Evolutionary conservation across 2,329 filamentous ascomycete species (phyloP).

Genomic region (Conoideocrella luteorostrata): DNA sequence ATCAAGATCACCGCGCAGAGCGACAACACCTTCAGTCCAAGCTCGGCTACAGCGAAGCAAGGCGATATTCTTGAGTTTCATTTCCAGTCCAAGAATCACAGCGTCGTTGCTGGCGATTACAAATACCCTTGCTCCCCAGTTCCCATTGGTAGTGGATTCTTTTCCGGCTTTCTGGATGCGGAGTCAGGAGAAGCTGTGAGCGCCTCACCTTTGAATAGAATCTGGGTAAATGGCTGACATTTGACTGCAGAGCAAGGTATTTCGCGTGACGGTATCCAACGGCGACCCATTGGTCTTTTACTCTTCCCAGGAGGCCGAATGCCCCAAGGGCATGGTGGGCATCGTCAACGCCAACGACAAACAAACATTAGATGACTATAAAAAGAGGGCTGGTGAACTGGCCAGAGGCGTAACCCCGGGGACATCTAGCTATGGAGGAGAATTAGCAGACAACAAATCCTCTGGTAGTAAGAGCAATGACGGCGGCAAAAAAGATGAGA

Average conservation of each 20-base stretch:
- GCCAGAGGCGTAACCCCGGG: slow-evolving; percentile 21
- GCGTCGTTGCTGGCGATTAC: slow-evolving; percentile 30
- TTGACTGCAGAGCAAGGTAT: slow-evolving; percentile 25
- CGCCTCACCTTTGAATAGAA: too few relatives aligned
- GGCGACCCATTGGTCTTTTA: slow-evolving; percentile 31
- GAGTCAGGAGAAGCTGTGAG: slow-evolving; percentile 23
- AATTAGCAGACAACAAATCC: slow-evolving; percentile 15
- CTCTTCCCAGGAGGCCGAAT: slow-evolving; percentile 32
- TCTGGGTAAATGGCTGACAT: background rate
- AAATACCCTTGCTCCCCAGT: slow-evolving; percentile 28
- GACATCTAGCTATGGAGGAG: slow-evolving; percentile 21
- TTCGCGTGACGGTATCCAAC: slow-evolving; percentile 26
- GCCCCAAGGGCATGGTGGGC: slow-evolving; percentile 32
- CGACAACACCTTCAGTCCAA: slow-evolving; percentile 27
- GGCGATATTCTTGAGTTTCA: slow-evolving; percentile 31
- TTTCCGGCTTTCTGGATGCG: slow-evolving; percentile 28
- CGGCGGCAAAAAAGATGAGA: background rate
- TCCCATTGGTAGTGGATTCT: slow-evolving; percentile 28
- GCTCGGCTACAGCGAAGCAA: slow-evolving; percentile 23
- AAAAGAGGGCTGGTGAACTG: slow-evolving; percentile 20
- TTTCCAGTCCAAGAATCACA: slow-evolving; percentile 31
- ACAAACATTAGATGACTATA: slow-evolving; percentile 25
- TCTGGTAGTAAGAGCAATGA: background rate
- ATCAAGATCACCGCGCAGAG: slow-evolving; percentile 28
- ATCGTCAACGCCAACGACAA: slow-evolving; percentile 28